These are phyloP conservation scores for Stephania yunnanensis DNA, from an alignment of 164 flowering plant genomes.

Conservation along the genomic window DNA sequence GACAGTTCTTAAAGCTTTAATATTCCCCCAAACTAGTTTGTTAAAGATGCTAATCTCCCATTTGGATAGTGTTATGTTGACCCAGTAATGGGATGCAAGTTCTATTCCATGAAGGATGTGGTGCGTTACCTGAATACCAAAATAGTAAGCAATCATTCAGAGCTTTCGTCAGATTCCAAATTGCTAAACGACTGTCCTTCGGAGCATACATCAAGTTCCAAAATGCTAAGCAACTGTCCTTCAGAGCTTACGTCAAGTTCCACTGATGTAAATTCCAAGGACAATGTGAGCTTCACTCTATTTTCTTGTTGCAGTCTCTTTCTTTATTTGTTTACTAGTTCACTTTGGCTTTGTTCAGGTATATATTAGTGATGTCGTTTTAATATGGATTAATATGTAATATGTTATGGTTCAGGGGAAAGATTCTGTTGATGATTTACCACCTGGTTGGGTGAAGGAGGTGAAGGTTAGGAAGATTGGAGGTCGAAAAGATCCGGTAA, in stretches of 20 bases:
- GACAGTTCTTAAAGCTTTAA: not conserved
- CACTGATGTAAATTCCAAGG: not conserved
- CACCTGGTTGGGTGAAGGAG: constrained; percentile 58
- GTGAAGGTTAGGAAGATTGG: constrained; percentile 24
- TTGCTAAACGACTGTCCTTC: no score
- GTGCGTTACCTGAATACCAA: constrained; percentile 25
- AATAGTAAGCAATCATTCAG: not conserved
- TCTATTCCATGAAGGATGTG: constrained; percentile 34
- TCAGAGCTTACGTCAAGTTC: not conserved
- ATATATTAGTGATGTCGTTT: constrained; percentile 7
- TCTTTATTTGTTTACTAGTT: not conserved
- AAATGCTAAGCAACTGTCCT: not conserved
- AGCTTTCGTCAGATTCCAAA: no score
- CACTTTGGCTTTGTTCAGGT: not conserved
- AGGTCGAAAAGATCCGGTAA: constrained; percentile 46
- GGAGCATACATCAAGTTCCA: no score
- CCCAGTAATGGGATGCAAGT: constrained; percentile 26
- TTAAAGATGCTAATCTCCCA: not conserved
- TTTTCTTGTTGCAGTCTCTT: not conserved
- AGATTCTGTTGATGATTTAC: constrained; percentile 37
- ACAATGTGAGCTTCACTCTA: not conserved
- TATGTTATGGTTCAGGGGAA: constrained; percentile 35
- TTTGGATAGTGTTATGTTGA: constrained; percentile 31
- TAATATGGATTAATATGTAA: constrained; percentile 31
- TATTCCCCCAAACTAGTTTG: not conserved